Conservation (phyloP, 2,329 filamentous ascomycete genomes). For the Diaporthe longicolla region DNA sequence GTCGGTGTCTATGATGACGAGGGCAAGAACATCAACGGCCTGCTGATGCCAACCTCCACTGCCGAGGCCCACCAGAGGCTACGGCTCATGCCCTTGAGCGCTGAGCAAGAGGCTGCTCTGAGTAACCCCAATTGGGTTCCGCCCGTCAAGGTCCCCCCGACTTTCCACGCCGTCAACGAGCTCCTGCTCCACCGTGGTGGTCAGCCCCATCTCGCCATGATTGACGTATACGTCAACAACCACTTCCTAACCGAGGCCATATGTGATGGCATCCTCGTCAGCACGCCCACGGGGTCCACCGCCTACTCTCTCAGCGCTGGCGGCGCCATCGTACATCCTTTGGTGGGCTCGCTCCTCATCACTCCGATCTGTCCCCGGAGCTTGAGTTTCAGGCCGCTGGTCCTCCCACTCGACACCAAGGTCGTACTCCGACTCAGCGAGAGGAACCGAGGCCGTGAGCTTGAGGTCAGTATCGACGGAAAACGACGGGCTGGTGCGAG, state of each 20-base stretch:
- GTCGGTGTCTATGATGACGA: conserved; percentile 85
- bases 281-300: conserved; percentile 93
- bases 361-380: conserved; percentile 96
- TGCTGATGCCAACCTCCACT: conserved; percentile 63
- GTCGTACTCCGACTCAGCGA: conserved; percentile 86
- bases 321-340: conserved; percentile 92
- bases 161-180: conserved; percentile 88
- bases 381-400: conserved; percentile 90
- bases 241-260: conserved; percentile 94
- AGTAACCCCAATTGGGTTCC: conserved; percentile 38
- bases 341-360: conserved; percentile 88
- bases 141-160: conserved; percentile 51
- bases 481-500: conserved; percentile 76
- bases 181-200: conserved; percentile 92
- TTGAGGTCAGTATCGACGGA: conserved; percentile 86
- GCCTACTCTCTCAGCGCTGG: conserved; percentile 95
- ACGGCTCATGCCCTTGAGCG: conserved; percentile 46
- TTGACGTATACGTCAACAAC: conserved; percentile 91
- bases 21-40: conserved; percentile 71
- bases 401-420: conserved; percentile 87
- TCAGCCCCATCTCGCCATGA: conserved; percentile 89
- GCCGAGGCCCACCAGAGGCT: conserved; percentile 57
- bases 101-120: conserved; percentile 42
- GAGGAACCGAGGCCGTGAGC: conserved; percentile 81
- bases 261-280: conserved; percentile 94